These are phyloP conservation scores for Mortierella sp. DNA, from an alignment of 371 early-diverging fungal species.

Conservation along the genomic window DNA sequence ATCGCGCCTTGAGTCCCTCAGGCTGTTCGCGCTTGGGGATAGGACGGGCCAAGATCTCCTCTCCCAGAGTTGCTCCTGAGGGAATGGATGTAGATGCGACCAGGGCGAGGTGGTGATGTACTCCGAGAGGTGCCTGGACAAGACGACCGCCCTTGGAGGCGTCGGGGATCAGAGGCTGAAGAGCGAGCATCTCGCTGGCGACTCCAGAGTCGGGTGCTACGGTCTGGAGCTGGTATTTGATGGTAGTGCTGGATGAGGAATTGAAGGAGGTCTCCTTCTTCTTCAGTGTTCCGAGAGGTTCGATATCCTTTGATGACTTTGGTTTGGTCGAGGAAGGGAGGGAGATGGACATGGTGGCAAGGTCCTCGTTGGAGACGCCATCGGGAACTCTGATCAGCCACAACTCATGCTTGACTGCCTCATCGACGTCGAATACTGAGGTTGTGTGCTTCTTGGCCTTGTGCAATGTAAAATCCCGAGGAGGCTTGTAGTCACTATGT, in stretches of 20 bases:
- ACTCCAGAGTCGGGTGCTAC: constrained; percentile 45
- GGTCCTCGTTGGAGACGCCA: constrained; percentile 53
- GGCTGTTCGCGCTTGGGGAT: constrained; percentile 47
- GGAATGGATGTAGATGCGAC: constrained; percentile 43
- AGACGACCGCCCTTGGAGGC: constrained; percentile 36
- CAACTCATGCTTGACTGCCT: constrained; percentile 42
- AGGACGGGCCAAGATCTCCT: constrained; percentile 48
- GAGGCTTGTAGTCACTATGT: constrained; percentile 54
- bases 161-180: constrained; percentile 45
- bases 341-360: constrained; percentile 42
- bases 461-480: constrained; percentile 44
- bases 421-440: constrained; percentile 45
- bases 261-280: constrained; percentile 42
- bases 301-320: constrained; percentile 18
- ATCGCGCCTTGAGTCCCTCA: constrained; percentile 47
- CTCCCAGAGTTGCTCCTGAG: constrained; percentile 43
- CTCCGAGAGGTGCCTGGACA: constrained; percentile 45
- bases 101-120: constrained; percentile 41
- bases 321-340: constrained; percentile 24
- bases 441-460: constrained; percentile 30
- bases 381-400: constrained; percentile 59
- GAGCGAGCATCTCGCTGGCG: constrained; percentile 47
- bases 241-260: constrained; percentile 31
- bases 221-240: constrained; percentile 50
- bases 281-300: constrained; percentile 38